phyloP scores from a whole-genome alignment of 805 yeast genomes.

The Hyphopichia homilentoma region DNA sequence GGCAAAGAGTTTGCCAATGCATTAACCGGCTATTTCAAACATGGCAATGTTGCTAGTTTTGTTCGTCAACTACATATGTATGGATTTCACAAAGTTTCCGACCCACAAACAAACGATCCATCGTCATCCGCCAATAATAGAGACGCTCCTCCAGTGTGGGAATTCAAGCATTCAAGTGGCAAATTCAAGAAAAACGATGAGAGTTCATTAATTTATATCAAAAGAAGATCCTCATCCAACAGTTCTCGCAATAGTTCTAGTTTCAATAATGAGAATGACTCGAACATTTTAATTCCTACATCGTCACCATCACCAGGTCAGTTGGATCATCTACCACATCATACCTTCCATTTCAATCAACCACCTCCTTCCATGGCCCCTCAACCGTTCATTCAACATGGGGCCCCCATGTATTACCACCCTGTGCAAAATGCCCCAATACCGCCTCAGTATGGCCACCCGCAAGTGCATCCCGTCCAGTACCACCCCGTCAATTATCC shows the following conservation, averaged over 20 bases:
- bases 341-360: conserved; percentile 3
- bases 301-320: conserved; percentile 9
- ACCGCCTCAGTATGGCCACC: conserved; percentile 4
- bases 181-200: conserved; percentile 48
- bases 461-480: conserved; percentile 6
- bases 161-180: conserved; percentile 51
- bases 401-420: background rate
- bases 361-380: conserved; percentile 2
- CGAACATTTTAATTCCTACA: conserved; percentile 6
- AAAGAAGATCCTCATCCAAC: conserved; percentile 44
- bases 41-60: conserved; percentile 89
- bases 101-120: conserved; percentile 20
- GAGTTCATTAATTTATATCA: conserved; percentile 40
- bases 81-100: conserved; percentile 83
- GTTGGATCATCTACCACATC: conserved; percentile 8
- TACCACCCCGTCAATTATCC: conserved; percentile 5
- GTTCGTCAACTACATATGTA: conserved; percentile 95
- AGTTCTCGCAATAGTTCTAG: conserved; percentile 11
- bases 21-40: conserved; percentile 79
- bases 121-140: conserved; percentile 9
- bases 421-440: background rate
- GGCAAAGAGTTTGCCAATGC: conserved; percentile 59
- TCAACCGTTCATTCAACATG: conserved; percentile 1
- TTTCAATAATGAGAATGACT: conserved; percentile 2
- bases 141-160: conserved; percentile 44